Evolutionary conservation across 495 filamentous ascomycete genomes (phyloP).

Genomic region (Podospora comata): DNA sequence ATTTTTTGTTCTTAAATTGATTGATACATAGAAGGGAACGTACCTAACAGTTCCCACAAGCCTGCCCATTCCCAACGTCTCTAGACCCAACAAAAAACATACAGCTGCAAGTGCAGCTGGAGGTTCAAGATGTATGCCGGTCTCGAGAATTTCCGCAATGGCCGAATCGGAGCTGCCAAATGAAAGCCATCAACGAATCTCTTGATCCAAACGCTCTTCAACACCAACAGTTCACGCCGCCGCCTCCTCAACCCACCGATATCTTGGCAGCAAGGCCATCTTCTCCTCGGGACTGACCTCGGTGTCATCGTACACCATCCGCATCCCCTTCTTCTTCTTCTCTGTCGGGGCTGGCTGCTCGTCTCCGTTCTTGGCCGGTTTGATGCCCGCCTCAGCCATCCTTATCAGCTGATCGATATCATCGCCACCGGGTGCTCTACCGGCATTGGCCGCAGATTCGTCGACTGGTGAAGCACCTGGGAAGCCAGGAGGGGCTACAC

Average conservation of each 20-base stretch:
- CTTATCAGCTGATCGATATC: slow-evolving; percentile 57
- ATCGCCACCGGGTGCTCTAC: slow-evolving; percentile 29
- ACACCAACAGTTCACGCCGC: slow-evolving; percentile 10
- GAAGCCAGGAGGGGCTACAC: slow-evolving; percentile 19
- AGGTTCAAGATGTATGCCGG: neutral
- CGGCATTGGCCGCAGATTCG: slow-evolving; percentile 57
- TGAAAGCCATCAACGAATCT: neutral
- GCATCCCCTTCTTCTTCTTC: slow-evolving; percentile 66
- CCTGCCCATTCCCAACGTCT: neutral
- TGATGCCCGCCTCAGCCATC: slow-evolving; percentile 56
- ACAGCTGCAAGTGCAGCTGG: neutral
- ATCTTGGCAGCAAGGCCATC: slow-evolving; percentile 74
- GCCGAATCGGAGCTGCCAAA: neutral
- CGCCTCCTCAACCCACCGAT: slow-evolving; percentile 55
- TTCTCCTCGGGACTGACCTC: slow-evolving; percentile 82
- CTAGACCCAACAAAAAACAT: slow-evolving; percentile 3
- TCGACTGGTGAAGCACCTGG: slow-evolving; percentile 50
- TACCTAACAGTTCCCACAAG: slow-evolving; percentile 14
- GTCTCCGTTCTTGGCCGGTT: slow-evolving; percentile 44
- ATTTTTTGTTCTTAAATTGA: slow-evolving; percentile 16
- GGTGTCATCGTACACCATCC: slow-evolving; percentile 75
- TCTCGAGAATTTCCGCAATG: neutral
- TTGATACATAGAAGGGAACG: slow-evolving; percentile 17
- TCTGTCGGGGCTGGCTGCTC: slow-evolving; percentile 45
- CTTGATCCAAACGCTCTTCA: neutral